phyloP scores from a whole-genome alignment of 768 basidiomycete genomes.

The Xanthoconium stramineum region DNA sequence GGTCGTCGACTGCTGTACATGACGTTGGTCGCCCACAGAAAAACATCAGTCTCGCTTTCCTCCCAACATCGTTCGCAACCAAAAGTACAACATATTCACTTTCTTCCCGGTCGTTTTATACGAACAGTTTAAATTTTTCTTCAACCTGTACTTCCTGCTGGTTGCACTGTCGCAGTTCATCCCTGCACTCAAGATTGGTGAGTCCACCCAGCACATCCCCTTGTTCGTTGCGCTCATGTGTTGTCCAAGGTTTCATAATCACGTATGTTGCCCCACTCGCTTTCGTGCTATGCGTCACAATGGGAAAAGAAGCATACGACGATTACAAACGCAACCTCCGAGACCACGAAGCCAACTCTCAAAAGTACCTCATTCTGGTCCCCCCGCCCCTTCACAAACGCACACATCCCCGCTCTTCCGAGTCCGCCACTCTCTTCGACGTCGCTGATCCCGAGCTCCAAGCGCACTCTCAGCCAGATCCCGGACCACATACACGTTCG shows the following conservation, averaged over 20 bases:
- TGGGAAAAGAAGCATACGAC: slow-evolving; percentile 99
- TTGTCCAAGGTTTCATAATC: slow-evolving; percentile 73
- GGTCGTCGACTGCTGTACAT: not conserved
- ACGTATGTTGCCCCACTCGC: slow-evolving; percentile 97
- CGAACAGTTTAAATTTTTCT: slow-evolving; percentile 99
- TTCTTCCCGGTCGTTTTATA: slow-evolving; percentile 97
- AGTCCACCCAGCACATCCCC: slow-evolving; percentile 20
- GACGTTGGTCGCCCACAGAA: slow-evolving; percentile 38
- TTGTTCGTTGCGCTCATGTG: not conserved
- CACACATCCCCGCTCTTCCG: slow-evolving; percentile 9
- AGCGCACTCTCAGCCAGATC: slow-evolving; percentile 27
- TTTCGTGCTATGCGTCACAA: slow-evolving; percentile 91
- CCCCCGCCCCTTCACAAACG: slow-evolving; percentile 39
- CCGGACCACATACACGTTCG: slow-evolving; percentile 59
- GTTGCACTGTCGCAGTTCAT: slow-evolving; percentile 96
- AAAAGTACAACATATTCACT: slow-evolving; percentile 96
- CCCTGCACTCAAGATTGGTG: slow-evolving; percentile 93
- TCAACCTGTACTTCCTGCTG: slow-evolving; percentile 97
- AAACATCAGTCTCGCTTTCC: slow-evolving; percentile 72
- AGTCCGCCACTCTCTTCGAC: slow-evolving; percentile 18
- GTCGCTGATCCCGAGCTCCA: slow-evolving; percentile 21
- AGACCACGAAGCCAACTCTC: slow-evolving; percentile 93
- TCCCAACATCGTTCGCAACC: slow-evolving; percentile 91
- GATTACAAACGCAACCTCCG: slow-evolving; percentile 93
- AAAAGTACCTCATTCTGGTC: slow-evolving; percentile 82